Base-by-base conservation (phyloP, 345 rosid species). In the Rhizophora mangle region DNA sequence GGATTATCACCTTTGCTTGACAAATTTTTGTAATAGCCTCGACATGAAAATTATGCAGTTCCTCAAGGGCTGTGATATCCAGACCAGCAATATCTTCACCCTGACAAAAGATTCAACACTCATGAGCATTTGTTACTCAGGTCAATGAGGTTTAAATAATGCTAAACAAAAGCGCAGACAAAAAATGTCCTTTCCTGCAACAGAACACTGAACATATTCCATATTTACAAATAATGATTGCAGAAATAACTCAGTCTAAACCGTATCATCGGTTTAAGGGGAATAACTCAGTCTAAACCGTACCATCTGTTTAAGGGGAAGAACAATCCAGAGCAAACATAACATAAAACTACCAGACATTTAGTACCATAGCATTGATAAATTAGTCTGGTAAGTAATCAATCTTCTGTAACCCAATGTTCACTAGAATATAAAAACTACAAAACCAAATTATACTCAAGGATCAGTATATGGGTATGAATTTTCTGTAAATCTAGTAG, bases 11-110 rank as follows among this genome's bases (percentile, higher is more conserved):
- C 88, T 84, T 85, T n/a, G 84, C 81, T 58, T 74, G 83, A 78
- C 83, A 82, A 63, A 82, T 84, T 73, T 80, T 84, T 8, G 89
- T 81, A 72, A 84, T 74, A 31, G 80, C 88, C 63, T 84, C 87
- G 56, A 85, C 84, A 65, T 82, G 92, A 81, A 82, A 77, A 76
- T 81, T 79, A 73, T 84, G 85, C 68, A 84, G 81, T 68, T 85
- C 85, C 69, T 85, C 91, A 15, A 87, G 91, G 31, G 81, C 62
- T 8, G 46, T 64, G 7, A 73, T 79, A 65, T 81, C 86, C 74
- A 85, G 69, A 69, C 76, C 78, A 52, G 69, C 62, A 65, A 87
- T 72, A 76, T 82, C 83, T 72, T 88, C 92, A 62, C 89, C 85
- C 92, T 88, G 72, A 61, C 62, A 65, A 9, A 27, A 68, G 4